A percentile compares a stretch with the other conserved stretches of the same genome.
These are phyloP conservation scores for Penium margaritaceum DNA, from an alignment of 139 green algal species.

Conservation along the genomic window DNA sequence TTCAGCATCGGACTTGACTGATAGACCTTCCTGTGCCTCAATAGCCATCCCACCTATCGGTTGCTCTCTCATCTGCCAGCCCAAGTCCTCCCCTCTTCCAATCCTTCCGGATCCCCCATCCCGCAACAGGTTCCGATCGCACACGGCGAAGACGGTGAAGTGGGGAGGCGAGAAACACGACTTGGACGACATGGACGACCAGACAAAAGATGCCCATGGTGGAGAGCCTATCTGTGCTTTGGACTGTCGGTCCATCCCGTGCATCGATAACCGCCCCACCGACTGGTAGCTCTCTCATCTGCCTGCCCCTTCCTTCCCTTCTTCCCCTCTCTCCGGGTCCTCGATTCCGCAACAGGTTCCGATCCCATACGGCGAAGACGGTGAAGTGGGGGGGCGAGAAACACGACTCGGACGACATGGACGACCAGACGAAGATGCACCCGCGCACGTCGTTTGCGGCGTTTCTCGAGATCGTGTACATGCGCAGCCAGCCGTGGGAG, in stretches of 20 bases:
- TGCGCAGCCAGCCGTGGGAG: constrained; percentile 32
- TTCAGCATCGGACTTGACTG: too few relatives aligned
- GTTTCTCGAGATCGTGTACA: constrained; percentile 33
- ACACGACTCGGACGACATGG: constrained; percentile 7
- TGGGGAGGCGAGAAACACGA: constrained; percentile 22
- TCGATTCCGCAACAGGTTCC: constrained; percentile 25
- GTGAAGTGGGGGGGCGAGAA: constrained; percentile 19
- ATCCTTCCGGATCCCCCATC: not conserved
- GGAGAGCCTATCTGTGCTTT: too few relatives aligned
- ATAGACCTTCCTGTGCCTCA: too few relatives aligned
- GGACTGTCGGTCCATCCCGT: too few relatives aligned
- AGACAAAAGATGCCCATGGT: too few relatives aligned
- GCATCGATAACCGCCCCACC: too few relatives aligned
- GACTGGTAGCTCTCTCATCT: too few relatives aligned
- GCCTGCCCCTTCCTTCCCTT: too few relatives aligned
- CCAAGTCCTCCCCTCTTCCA: not conserved
- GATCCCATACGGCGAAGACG: constrained; percentile 24
- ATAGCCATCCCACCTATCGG: too few relatives aligned
- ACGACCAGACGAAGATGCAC: constrained; percentile 23
- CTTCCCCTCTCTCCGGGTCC: not conserved
- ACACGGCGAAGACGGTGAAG: constrained; percentile 28
- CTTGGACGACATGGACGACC: not conserved
- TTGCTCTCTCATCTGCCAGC: too few relatives aligned
- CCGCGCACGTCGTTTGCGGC: constrained; percentile 30
- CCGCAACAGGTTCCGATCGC: constrained; percentile 38